These are phyloP conservation scores for Acacia acuminata DNA, from an alignment of 306 rosid species.

Conservation along the genomic window DNA sequence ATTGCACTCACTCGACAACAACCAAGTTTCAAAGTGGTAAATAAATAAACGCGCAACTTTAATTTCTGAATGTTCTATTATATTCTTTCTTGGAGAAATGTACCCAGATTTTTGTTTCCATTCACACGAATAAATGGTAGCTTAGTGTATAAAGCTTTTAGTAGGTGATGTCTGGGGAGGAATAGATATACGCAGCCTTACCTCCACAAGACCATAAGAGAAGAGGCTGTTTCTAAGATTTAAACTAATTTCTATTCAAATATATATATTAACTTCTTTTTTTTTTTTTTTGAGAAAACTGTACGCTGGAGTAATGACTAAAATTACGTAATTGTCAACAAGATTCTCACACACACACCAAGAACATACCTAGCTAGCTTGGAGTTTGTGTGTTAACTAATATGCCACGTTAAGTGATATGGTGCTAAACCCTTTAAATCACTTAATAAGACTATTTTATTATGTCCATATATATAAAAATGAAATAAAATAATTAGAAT, in stretches of 20 bases:
- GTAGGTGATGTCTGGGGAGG: too few relatives aligned
- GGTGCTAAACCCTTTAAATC: neutral
- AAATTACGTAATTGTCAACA: neutral
- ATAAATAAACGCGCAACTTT: neutral
- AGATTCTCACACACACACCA: neutral
- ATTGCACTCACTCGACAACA: neutral
- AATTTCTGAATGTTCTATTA: too few relatives aligned
- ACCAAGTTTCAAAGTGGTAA: neutral
- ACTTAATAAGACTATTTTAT: neutral
- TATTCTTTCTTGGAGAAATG: neutral
- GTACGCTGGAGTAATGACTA: neutral
- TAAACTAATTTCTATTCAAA: too few relatives aligned
- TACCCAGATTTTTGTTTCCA: neutral
- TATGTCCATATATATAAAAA: neutral
- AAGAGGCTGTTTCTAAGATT: too few relatives aligned
- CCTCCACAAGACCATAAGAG: fast-evolving
- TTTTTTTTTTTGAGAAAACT: too few relatives aligned
- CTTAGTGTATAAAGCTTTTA: too few relatives aligned
- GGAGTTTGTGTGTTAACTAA: neutral
- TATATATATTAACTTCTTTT: too few relatives aligned
- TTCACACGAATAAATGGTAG: neutral
- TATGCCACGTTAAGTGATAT: neutral
- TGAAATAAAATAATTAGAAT: neutral
- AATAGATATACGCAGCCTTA: too few relatives aligned
- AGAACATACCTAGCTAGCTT: neutral